These are phyloP conservation scores for Paraurostyla sp. DNA, from an alignment of 73 alveolate species.

Conservation along the genomic window DNA sequence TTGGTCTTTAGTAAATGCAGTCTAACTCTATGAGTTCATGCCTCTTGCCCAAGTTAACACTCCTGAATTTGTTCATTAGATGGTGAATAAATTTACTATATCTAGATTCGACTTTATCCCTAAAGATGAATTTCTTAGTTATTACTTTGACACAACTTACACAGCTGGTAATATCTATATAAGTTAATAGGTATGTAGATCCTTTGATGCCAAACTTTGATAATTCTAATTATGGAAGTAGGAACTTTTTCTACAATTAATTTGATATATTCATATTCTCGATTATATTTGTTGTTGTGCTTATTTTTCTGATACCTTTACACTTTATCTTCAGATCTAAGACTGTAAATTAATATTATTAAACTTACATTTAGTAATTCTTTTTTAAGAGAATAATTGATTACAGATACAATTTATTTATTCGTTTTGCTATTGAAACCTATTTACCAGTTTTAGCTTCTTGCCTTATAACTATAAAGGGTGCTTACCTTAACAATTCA, in stretches of 20 bases:
- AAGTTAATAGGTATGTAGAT: background rate
- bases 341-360: background rate
- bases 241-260: background rate
- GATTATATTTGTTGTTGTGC: background rate
- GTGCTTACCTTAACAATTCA: background rate
- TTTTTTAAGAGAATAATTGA: background rate
- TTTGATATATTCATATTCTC: background rate
- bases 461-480: conserved; percentile 27
- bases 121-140: background rate
- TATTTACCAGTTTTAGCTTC: conserved; percentile 5
- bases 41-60: conserved; percentile 43
- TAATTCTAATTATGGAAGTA: conserved; percentile 26
- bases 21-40: conserved; percentile 38
- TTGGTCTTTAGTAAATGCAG: conserved; percentile 36
- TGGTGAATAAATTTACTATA: conserved; percentile 1
- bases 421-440: conserved; percentile 25
- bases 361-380: background rate
- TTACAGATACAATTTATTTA: conserved; percentile 27
- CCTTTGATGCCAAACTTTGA: conserved; percentile 1
- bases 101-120: conserved; percentile 20
- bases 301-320: background rate
- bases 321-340: conserved; percentile 9
- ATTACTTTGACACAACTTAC: background rate
- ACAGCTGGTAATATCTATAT: background rate
- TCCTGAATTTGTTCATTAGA: conserved; percentile 26